These are phyloP conservation scores for Lactarius indigo DNA, from an alignment of 768 basidiomycete genomes.

Conservation along the genomic window DNA sequence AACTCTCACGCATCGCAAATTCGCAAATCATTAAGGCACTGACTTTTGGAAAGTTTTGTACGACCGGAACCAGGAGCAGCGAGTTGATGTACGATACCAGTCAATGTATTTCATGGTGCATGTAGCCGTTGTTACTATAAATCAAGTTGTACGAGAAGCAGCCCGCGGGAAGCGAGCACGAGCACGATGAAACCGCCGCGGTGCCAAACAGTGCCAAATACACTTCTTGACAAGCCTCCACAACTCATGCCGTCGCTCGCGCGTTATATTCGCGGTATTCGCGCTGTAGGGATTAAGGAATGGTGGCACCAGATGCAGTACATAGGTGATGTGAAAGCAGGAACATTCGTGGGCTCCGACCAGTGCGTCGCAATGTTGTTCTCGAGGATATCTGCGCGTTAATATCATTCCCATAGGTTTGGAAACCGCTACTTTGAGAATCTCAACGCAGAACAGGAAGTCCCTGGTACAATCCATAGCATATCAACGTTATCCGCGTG, in stretches of 20 bases:
- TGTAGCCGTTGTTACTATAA: constrained; percentile 2
- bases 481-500: too few species aligned
- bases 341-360: constrained; percentile 71
- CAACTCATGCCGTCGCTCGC: constrained; percentile 64
- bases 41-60: constrained; percentile 4
- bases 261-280: constrained; percentile 73
- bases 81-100: constrained; percentile 8
- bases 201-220: constrained; percentile 24
- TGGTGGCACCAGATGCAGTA: constrained; percentile 93
- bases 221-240: constrained; percentile 11
- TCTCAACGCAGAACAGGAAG: constrained; percentile 77
- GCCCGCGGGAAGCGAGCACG: neutral
- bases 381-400: neutral
- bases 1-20: neutral
- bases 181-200: neutral
- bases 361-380: constrained; percentile 52
- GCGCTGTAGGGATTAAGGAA: constrained; percentile 71
- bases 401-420: constrained; percentile 49
- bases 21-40: neutral
- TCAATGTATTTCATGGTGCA: constrained; percentile 9
- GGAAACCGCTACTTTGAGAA: constrained; percentile 97
- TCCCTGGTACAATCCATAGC: constrained; percentile 62
- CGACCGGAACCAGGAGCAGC: neutral
- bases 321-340: constrained; percentile 91
- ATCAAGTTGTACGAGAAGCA: neutral